Percentiles rank a stretch among this genome's conserved stretches.
Conservation (phyloP, 768 basidiomycete species). For the Floccularia luteovirens region DNA sequence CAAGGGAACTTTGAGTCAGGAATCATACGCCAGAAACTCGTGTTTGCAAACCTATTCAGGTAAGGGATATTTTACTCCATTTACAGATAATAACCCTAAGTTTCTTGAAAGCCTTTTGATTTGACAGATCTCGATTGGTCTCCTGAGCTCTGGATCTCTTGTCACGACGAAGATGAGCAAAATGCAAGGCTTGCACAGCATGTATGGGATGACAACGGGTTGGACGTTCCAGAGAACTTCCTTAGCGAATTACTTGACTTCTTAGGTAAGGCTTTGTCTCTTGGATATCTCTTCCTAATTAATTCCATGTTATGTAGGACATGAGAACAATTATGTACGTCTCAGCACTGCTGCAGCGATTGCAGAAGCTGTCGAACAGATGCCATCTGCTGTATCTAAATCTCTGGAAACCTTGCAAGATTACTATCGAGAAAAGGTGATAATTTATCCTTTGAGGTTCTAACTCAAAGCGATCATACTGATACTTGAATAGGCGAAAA, state of each 20-base stretch:
- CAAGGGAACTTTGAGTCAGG: constrained; percentile 72
- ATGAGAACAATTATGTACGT: constrained; percentile 77
- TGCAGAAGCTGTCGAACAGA: constrained; percentile 66
- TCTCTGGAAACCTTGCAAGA: constrained; percentile 51
- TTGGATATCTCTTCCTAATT: not conserved
- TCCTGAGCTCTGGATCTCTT: constrained; percentile 79
- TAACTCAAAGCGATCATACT: not conserved
- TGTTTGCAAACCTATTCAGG: constrained; percentile 90
- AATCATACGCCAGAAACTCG: constrained; percentile 80
- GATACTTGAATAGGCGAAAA: constrained; percentile 51
- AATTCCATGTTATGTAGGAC: constrained; percentile 35
- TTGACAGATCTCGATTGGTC: constrained; percentile 94
- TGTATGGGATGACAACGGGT: constrained; percentile 93
- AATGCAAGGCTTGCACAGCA: constrained; percentile 75
- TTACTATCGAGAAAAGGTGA: constrained; percentile 82
- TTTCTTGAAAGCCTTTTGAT: constrained; percentile 71
- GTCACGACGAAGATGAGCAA: constrained; percentile 82
- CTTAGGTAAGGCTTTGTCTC: constrained; percentile 74
- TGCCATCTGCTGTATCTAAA: constrained; percentile 46
- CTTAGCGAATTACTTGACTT: constrained; percentile 51
- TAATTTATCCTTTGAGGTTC: constrained; percentile 2
- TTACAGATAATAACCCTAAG: not conserved
- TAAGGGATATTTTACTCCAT: constrained; percentile 15
- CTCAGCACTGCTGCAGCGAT: constrained; percentile 64
- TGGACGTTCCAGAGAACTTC: constrained; percentile 73